phyloP scores from a whole-genome alignment of 225 moss, liverwort and hornwort genomes.

The Sphagnum tenellum region DNA sequence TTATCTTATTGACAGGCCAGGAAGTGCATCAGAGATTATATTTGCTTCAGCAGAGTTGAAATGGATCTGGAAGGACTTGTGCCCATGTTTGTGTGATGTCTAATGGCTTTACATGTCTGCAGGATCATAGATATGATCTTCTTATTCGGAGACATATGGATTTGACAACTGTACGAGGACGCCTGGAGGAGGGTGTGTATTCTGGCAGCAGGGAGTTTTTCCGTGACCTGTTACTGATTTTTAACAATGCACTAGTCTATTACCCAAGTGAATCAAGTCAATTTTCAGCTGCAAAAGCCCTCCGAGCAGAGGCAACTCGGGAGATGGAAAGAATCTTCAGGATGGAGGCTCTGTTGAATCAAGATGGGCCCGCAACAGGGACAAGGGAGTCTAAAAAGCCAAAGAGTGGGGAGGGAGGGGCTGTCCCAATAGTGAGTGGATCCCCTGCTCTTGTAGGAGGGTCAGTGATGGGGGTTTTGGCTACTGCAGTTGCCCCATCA shows the following conservation, averaged over 20 bases:
- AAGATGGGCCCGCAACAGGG: conserved; percentile 68
- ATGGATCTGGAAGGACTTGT: too few relatives aligned
- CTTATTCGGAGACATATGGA: conserved; percentile 73
- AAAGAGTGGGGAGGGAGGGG: conserved; percentile 4
- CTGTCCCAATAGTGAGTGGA: too few relatives aligned
- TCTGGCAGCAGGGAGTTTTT: conserved; percentile 85
- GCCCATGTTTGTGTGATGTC: too few relatives aligned
- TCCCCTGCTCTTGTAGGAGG: too few relatives aligned
- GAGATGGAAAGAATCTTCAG: conserved; percentile 64
- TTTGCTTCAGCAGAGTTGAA: too few relatives aligned
- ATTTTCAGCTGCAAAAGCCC: conserved; percentile 51
- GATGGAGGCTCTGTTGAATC: conserved; percentile 72
- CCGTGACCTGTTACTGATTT: conserved; percentile 75
- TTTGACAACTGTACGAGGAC: conserved; percentile 57
- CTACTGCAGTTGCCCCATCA: too few relatives aligned
- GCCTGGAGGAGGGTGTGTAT: conserved; percentile 73
- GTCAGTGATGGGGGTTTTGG: too few relatives aligned
- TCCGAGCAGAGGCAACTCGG: conserved; percentile 40
- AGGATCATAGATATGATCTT: conserved; percentile 43
- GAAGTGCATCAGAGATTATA: too few relatives aligned
- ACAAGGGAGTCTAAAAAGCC: conserved; percentile 62
- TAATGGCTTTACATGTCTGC: conserved; percentile 5
- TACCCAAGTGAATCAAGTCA: conserved; percentile 44
- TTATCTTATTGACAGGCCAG: too few relatives aligned
- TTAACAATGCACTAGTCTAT: conserved; percentile 75